Evolutionary conservation across 805 yeast genomes (phyloP).

Genomic region (Danielozyma ontarioensis): DNA sequence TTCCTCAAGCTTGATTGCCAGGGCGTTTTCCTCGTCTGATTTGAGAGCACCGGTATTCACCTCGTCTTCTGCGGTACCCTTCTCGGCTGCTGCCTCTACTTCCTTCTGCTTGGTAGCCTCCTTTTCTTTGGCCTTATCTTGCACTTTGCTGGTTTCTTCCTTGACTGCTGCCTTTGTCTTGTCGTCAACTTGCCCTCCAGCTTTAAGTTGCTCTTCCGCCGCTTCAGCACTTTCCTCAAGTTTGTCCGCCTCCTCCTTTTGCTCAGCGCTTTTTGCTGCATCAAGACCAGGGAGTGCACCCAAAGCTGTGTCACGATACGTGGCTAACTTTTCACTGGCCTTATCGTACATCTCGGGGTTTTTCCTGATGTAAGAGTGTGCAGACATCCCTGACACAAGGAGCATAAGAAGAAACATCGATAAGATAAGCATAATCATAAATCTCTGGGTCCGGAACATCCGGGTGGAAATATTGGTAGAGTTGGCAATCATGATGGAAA

Average conservation of each 20-base stretch:
- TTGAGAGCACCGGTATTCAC: too few species aligned
- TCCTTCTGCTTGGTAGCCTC: neutral
- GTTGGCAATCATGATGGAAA: constrained; percentile 13
- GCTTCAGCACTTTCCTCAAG: neutral
- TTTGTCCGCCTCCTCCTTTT: neutral
- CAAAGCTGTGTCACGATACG: constrained; percentile 1
- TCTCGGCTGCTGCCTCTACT: neutral
- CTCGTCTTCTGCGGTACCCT: too few species aligned
- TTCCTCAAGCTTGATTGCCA: too few species aligned
- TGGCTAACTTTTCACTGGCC: constrained; percentile 7
- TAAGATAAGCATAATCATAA: constrained; percentile 18
- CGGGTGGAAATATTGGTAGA: constrained; percentile 23
- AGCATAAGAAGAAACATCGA: constrained; percentile 19
- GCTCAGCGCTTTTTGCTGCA: neutral
- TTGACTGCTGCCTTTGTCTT: neutral
- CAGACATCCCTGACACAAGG: constrained; percentile 22
- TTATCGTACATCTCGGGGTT: constrained; percentile 6
- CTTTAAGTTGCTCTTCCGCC: too few species aligned
- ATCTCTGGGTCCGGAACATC: constrained; percentile 29
- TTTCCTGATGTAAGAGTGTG: constrained; percentile 17
- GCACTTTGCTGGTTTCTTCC: neutral
- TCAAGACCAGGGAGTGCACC: neutral
- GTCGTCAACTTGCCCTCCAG: too few species aligned
- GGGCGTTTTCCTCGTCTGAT: too few species aligned
- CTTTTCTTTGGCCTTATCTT: neutral